Percentiles rank a stretch among this genome's conserved stretches.
phyloP scores from a whole-genome alignment of 306 rosid genomes.

The Leucaena leucocephala region DNA sequence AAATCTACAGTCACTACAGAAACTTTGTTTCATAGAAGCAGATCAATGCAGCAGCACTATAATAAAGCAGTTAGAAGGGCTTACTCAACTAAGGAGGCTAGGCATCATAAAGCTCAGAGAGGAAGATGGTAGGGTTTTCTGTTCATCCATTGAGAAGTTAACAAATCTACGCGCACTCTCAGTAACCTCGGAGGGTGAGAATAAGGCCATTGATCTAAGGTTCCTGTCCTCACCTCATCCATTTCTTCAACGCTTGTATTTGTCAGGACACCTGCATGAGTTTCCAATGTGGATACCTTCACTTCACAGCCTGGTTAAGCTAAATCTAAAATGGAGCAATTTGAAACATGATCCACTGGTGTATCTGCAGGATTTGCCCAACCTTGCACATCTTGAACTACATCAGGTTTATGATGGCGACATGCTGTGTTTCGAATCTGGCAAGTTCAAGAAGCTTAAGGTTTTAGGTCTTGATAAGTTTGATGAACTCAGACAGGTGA shows the following conservation, averaged over 20 bases:
- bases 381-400: conserved; percentile 54
- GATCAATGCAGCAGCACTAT: conserved; percentile 38
- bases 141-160: conserved; percentile 48
- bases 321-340: conserved; percentile 48
- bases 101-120: conserved; percentile 47
- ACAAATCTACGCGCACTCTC: conserved; percentile 45
- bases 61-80: conserved; percentile 43
- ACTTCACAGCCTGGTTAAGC: conserved; percentile 38
- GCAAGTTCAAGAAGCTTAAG: conserved; percentile 64
- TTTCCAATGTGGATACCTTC: conserved; percentile 52
- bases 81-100: conserved; percentile 49
- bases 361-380: conserved; percentile 47
- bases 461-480: conserved; percentile 61
- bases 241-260: conserved; percentile 43
- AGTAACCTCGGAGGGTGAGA: conserved; percentile 42
- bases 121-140: conserved; percentile 50
- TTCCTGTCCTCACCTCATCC: conserved; percentile 48
- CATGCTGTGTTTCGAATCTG: conserved; percentile 51
- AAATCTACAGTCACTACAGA: conserved; percentile 47
- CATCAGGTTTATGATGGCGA: conserved; percentile 58
- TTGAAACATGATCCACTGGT: conserved; percentile 45
- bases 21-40: conserved; percentile 58
- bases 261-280: conserved; percentile 47
- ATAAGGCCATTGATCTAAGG: conserved; percentile 45
- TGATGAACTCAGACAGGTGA: conserved; percentile 52